A percentile compares a stretch with the other conserved stretches of the same genome.
Conservation (phyloP, 1,284 basidiomycete genomes). For the Omphalotus olearius region DNA sequence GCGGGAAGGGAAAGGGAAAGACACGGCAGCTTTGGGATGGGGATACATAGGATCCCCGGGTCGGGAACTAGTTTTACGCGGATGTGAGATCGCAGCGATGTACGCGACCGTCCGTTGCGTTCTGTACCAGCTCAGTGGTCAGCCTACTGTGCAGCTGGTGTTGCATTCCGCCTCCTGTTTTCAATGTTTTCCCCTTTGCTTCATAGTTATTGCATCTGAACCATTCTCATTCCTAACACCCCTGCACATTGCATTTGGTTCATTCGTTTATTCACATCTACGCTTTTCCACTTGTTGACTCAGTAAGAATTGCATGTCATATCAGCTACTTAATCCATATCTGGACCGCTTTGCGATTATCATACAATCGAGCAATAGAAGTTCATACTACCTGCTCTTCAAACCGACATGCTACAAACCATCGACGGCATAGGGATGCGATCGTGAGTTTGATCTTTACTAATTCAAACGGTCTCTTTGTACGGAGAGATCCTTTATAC, state of each 20-base stretch:
- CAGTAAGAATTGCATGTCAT: too few species aligned
- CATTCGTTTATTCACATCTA: not conserved
- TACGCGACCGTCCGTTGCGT: slow-evolving; percentile 1
- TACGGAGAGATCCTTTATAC: too few species aligned
- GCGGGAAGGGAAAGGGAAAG: slow-evolving; percentile 63
- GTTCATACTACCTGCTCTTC: too few species aligned
- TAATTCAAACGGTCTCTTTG: too few species aligned
- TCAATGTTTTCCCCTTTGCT: not conserved
- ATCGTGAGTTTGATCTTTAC: too few species aligned
- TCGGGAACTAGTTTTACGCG: slow-evolving; percentile 18
- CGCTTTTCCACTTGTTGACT: not conserved
- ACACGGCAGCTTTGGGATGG: slow-evolving; percentile 49
- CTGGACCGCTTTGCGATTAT: too few species aligned
- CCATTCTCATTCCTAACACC: slow-evolving; percentile 2
- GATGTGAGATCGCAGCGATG: slow-evolving; percentile 17
- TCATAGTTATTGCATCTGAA: slow-evolving; percentile 6
- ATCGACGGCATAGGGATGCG: too few species aligned
- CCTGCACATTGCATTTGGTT: not conserved
- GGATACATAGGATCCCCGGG: slow-evolving; percentile 22
- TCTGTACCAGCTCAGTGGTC: not conserved
- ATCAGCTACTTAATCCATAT: too few species aligned
- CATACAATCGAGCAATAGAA: too few species aligned
- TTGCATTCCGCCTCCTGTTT: not conserved
- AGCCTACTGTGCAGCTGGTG: not conserved
- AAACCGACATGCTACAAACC: too few species aligned